Percentiles rank a stretch among this genome's conserved stretches.
These are phyloP conservation scores for Ministeria vibrans DNA, from an alignment of 78 protist species.

Conservation along the genomic window DNA sequence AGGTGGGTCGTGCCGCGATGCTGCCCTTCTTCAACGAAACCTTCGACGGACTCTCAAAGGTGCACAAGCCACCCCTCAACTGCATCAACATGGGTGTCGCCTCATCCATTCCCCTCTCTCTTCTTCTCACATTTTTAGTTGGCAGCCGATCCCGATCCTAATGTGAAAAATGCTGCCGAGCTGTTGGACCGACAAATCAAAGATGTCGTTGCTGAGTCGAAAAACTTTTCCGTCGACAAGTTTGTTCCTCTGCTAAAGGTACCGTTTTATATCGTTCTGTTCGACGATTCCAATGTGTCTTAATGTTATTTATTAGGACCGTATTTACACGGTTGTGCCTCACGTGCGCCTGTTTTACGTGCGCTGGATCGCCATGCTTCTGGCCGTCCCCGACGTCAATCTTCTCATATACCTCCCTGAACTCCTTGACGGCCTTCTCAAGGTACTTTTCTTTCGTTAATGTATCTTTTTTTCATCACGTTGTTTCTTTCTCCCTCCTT, in stretches of 20 bases:
- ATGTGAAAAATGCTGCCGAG: conserved; percentile 78
- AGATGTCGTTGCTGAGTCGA: conserved; percentile 81
- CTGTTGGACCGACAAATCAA: conserved; percentile 81
- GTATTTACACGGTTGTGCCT: conserved; percentile 35
- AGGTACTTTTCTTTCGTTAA: too few relatives aligned
- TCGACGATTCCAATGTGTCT: too few relatives aligned
- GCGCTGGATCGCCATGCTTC: conserved; percentile 11
- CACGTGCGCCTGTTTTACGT: conserved; percentile 52
- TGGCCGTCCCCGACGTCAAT: conserved; percentile 29
- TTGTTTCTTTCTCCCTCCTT: too few relatives aligned
- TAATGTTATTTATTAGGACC: too few relatives aligned
- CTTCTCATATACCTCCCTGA: conserved; percentile 60
- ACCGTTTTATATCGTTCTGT: too few relatives aligned
- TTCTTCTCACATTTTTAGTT: conserved; percentile 19
- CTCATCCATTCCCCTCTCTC: not conserved
- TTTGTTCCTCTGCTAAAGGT: conserved; percentile 65
- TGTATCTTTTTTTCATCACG: too few relatives aligned
- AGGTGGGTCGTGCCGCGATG: conserved; percentile 62
- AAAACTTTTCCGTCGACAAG: conserved; percentile 37
- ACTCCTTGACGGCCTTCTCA: conserved; percentile 79
- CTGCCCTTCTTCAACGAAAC: conserved; percentile 74
- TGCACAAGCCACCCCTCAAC: not conserved
- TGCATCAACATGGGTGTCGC: not conserved
- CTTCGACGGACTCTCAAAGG: conserved; percentile 80
- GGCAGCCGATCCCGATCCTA: conserved; percentile 77